Evolutionary conservation across 768 basidiomycete species (phyloP), one percentile per base, ranked within the genome.

Genomic region (Boletus reticulatus): DNA sequence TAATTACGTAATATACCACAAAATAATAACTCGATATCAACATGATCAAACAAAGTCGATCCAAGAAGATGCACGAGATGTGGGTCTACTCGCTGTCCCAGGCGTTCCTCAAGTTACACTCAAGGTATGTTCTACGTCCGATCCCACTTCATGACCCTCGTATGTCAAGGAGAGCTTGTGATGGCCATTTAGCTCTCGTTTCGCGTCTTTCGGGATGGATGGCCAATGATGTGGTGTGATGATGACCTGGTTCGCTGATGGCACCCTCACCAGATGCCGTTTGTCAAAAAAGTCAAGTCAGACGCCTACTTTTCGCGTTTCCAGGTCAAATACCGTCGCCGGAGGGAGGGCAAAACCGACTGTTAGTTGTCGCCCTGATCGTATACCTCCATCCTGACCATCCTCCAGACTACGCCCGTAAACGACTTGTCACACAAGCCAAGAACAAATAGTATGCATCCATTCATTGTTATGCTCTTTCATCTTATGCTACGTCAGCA

Each of bases 321-420:
- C 83, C 94, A 97, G 80, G 95, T 98, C 68, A 98, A 98, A 81
- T 97, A 97, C 78, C 91, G 96, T 72, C 82, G 97, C 70, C 82
- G 97, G 63, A 87, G 94, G 73, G 97, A 99, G 79, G 97, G 97
- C 57, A 98, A 96, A 82, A 99, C 97, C 58, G 97, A 99, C 72
- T 99, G 92, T 92, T 57, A 66, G 86, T 74, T 36, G n/a, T 22
- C 31, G 17, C 46, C 14, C 55, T 48, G 16, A 49, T 43, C 16
- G 7, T 46, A 24, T n/a, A 34, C 34, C n/a, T 19, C 34, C 38
- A 3, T 48, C 43, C 60, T 63, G 20, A 66, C 50, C 11, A n/a
- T 51, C 37, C 50, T 32, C 22, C 29, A 94, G 92, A 98, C 84
- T 98, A 98, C 67, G 97, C 97, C 61, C 92, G 97, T 65, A 97